phyloP scores from a whole-genome alignment of 2,329 filamentous ascomycete genomes.

The Colletotrichum euphorbiae region DNA sequence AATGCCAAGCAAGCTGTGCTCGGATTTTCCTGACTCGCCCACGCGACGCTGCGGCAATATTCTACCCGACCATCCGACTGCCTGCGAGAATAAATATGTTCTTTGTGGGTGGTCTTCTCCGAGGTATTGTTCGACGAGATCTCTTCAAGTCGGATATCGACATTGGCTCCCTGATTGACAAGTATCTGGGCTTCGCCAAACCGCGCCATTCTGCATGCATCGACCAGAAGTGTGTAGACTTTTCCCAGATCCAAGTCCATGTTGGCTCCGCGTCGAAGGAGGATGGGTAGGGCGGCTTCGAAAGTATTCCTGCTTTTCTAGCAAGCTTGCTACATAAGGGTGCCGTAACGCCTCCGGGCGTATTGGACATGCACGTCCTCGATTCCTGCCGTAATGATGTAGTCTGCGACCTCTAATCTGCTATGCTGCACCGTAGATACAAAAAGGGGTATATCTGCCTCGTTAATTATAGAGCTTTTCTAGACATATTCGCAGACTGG shows the following conservation, averaged over 20 bases:
- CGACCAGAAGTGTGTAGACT: constrained; percentile 8
- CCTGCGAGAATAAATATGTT: background rate
- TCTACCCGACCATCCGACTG: no score
- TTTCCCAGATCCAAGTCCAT: constrained; percentile 4
- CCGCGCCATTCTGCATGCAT: constrained; percentile 4
- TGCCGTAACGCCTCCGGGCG: background rate
- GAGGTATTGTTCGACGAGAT: background rate
- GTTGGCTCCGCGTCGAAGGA: constrained; percentile 5
- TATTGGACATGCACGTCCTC: background rate
- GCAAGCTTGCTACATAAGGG: constrained; percentile 2
- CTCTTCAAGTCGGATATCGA: background rate
- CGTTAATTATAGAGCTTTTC: no score
- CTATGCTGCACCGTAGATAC: background rate
- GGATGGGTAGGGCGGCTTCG: background rate
- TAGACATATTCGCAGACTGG: background rate
- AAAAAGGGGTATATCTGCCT: background rate
- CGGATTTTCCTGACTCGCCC: no score
- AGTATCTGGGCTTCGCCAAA: background rate
- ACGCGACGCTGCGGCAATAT: no score
- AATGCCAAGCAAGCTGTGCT: background rate
- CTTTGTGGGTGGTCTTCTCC: no score
- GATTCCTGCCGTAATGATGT: background rate
- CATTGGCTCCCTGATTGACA: background rate
- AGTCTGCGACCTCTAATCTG: background rate
- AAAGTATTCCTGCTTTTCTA: background rate